Evolutionary conservation across 2,329 filamentous ascomycete genomes (phyloP).

Genomic region (Ophiostoma australiae): DNA sequence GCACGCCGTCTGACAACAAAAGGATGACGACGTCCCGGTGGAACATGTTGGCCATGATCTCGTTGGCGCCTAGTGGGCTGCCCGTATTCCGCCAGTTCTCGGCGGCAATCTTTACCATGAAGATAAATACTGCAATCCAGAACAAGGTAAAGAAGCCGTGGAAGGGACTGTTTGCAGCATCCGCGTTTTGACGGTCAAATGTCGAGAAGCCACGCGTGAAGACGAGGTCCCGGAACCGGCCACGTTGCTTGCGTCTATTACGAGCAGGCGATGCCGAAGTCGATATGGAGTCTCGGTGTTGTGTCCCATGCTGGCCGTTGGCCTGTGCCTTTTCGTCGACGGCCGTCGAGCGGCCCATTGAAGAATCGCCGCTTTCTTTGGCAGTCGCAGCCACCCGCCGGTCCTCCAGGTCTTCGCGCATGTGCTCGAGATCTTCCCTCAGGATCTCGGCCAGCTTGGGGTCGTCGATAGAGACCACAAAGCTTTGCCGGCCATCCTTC

Average conservation of each 20-base stretch:
- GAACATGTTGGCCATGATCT: slow-evolving; percentile 67
- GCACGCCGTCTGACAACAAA: slow-evolving; percentile 60
- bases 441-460: slow-evolving; percentile 40
- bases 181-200: slow-evolving; percentile 67
- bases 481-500: slow-evolving; percentile 26
- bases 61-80: slow-evolving; percentile 63
- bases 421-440: slow-evolving; percentile 32
- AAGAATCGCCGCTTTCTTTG: not conserved
- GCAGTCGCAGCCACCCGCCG: slow-evolving; percentile 7
- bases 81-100: slow-evolving; percentile 66
- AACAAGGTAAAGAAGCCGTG: slow-evolving; percentile 76
- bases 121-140: slow-evolving; percentile 65
- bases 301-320: not conserved
- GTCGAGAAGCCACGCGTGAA: slow-evolving; percentile 70
- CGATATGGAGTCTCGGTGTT: not conserved
- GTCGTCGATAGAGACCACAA: slow-evolving; percentile 35
- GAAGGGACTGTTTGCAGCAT: slow-evolving; percentile 62
- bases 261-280: not conserved
- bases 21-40: slow-evolving; percentile 49
- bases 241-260: slow-evolving; percentile 27
- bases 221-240: slow-evolving; percentile 51
- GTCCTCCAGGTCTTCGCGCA: slow-evolving; percentile 29
- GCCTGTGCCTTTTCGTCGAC: not conserved
- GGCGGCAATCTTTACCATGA: slow-evolving; percentile 61
- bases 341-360: not conserved